Percentiles rank a stretch among this genome's conserved stretches.
Evolutionary conservation across 805 yeast species (phyloP).

Genomic region (Pichia rugopelliculosa): DNA sequence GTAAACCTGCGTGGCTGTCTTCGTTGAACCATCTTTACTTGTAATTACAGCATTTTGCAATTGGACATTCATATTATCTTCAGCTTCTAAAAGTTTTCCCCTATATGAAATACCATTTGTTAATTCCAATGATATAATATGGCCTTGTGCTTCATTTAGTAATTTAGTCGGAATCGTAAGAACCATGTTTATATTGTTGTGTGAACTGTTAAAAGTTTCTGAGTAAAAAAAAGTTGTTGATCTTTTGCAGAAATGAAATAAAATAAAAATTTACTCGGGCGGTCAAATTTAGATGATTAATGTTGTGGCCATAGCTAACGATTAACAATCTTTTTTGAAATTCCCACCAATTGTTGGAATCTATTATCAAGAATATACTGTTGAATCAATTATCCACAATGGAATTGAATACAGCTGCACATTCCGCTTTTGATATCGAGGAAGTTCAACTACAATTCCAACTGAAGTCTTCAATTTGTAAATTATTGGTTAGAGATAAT

Average conservation of each 20-base stretch:
- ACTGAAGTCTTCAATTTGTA: slow-evolving; percentile 30
- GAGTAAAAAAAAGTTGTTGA: not conserved
- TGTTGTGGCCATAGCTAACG: too few species aligned
- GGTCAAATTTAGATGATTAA: not conserved
- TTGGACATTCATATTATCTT: slow-evolving; percentile 93
- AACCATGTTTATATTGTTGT: slow-evolving; percentile 34
- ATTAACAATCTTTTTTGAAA: not conserved
- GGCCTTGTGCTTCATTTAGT: slow-evolving; percentile 68
- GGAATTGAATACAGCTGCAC: slow-evolving; percentile 8
- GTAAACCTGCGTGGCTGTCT: slow-evolving; percentile 77
- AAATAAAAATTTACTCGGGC: not conserved
- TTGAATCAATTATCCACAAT: slow-evolving; percentile 14
- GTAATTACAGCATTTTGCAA: slow-evolving; percentile 76
- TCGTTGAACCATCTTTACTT: slow-evolving; percentile 62
- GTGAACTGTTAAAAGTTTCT: not conserved
- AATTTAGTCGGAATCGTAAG: slow-evolving; percentile 80
- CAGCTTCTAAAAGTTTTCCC: slow-evolving; percentile 77
- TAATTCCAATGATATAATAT: slow-evolving; percentile 73
- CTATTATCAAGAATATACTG: not conserved
- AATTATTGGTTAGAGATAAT: slow-evolving; percentile 50
- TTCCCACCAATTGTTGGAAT: not conserved
- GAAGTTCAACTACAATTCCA: slow-evolving; percentile 30
- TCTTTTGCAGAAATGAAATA: not conserved
- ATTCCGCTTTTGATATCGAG: slow-evolving; percentile 20
- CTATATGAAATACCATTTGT: slow-evolving; percentile 80